These are phyloP conservation scores for Pezicula radicicola DNA, from an alignment of 2,329 filamentous ascomycete genomes.

Conservation along the genomic window DNA sequence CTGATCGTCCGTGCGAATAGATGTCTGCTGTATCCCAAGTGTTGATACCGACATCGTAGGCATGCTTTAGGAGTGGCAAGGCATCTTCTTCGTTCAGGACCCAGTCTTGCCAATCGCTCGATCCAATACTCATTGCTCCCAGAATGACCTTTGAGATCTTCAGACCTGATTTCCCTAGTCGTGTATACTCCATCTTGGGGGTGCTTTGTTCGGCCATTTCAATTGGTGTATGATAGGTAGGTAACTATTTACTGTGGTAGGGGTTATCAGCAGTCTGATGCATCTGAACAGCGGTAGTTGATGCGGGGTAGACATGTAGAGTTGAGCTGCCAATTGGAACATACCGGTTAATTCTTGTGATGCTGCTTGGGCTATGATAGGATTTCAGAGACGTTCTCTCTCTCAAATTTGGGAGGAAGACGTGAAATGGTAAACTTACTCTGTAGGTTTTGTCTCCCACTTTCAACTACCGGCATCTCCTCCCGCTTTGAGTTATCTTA, in stretches of 20 bases:
- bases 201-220: background rate
- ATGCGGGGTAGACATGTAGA: too few relatives aligned
- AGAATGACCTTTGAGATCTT: slow-evolving; percentile 50
- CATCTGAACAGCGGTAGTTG: background rate
- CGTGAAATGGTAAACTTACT: too few relatives aligned
- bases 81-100: slow-evolving; percentile 42
- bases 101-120: slow-evolving; percentile 42
- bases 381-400: too few relatives aligned
- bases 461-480: too few relatives aligned
- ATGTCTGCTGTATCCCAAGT: slow-evolving; percentile 44
- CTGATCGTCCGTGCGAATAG: slow-evolving; percentile 54
- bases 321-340: too few relatives aligned
- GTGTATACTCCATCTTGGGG: slow-evolving; percentile 8
- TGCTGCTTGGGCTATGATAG: too few relatives aligned
- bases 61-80: slow-evolving; percentile 49
- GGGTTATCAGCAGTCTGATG: too few relatives aligned
- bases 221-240: background rate
- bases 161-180: slow-evolving; percentile 47
- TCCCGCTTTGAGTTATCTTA: too few relatives aligned
- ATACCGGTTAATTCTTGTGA: too few relatives aligned
- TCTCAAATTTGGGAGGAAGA: too few relatives aligned
- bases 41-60: slow-evolving; percentile 45
- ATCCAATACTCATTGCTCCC: slow-evolving; percentile 47
- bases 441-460: too few relatives aligned
- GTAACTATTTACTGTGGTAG: background rate